Conservation (phyloP, 352 stramenopile genomes). For the Globisporangium alternatum region DNA sequence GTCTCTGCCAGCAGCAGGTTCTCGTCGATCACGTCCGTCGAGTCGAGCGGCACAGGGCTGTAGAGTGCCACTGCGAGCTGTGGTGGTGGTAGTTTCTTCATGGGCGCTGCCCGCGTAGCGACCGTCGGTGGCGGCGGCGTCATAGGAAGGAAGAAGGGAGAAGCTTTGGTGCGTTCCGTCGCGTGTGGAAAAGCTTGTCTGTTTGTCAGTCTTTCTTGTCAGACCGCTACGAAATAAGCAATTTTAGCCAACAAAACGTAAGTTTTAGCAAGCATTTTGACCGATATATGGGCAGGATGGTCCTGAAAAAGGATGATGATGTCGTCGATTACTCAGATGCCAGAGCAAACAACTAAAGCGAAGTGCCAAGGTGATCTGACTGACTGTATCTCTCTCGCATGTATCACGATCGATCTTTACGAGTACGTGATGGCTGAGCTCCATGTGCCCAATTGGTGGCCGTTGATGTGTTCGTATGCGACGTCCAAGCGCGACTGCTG, state of each 20-base stretch:
- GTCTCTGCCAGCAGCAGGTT: slow-evolving; percentile 19
- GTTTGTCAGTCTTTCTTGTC: neutral
- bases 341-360: too few relatives aligned
- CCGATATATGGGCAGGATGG: neutral
- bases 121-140: neutral
- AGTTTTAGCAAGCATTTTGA: neutral
- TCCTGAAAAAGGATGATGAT: too few relatives aligned
- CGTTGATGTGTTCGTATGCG: neutral
- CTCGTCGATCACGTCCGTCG: slow-evolving; percentile 13
- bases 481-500: neutral
- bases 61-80: neutral
- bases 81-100: neutral
- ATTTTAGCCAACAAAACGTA: neutral
- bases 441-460: neutral
- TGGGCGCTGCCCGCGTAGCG: neutral
- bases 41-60: neutral
- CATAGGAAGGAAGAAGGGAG: neutral
- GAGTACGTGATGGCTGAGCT: neutral
- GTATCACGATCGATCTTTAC: too few relatives aligned
- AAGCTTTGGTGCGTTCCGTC: too few relatives aligned
- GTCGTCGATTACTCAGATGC: too few relatives aligned
- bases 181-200: too few relatives aligned
- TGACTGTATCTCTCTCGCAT: too few relatives aligned
- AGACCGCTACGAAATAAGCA: neutral
- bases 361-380: too few relatives aligned